Evolutionary conservation across 202 grass and related monocot genomes (phyloP), one percentile per base, ranked within the genome.

Genomic region (Zizania palustris): DNA sequence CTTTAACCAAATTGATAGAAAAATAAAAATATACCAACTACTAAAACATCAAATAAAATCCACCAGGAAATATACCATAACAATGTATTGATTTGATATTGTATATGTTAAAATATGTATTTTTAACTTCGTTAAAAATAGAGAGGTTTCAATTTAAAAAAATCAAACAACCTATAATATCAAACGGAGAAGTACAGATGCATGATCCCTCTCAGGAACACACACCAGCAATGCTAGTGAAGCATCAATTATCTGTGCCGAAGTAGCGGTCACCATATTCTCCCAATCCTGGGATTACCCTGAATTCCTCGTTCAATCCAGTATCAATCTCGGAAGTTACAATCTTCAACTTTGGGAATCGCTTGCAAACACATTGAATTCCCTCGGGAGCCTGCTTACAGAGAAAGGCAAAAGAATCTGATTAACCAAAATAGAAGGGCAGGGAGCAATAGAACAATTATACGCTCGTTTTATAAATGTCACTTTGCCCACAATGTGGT

Each of bases 201-300:
- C 34, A 74, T 18, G 74, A 80, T 59, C 57, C 80, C 8, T 62
- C 62, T 21, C 65, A 50, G 7, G 7, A 71, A 38, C 71, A 68
- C 28, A 28, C 1, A 16, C 38, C 9, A 3, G 15, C 6, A 11
- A 46, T 35, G 59, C 9, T 73, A 40, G 2, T 13, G 1, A 68
- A 10, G 40, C 16, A 78, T 93, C 87, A 97, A 54, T 92, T 90
- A 63, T 97, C 89, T 9, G 95, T 97, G 65, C 95, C 95, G 0
- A 97, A 97, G 75, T 97, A 97, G 22, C 94, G 94, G 65, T 97
- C 94, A 0, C 91, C 94, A 71, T 92, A 97, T 69, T 97, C 94
- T 40, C 91, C 94, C 68, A 97, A 68, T 14, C 94, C 94, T 63
- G 94, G 94, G 41, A 93, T 93, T 65, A 97, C 95, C 77, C 95